Evolutionary conservation across 1,284 basidiomycete genomes (phyloP), one percentile per base, ranked within the genome.

Genomic region (Tausonia pullulans): DNA sequence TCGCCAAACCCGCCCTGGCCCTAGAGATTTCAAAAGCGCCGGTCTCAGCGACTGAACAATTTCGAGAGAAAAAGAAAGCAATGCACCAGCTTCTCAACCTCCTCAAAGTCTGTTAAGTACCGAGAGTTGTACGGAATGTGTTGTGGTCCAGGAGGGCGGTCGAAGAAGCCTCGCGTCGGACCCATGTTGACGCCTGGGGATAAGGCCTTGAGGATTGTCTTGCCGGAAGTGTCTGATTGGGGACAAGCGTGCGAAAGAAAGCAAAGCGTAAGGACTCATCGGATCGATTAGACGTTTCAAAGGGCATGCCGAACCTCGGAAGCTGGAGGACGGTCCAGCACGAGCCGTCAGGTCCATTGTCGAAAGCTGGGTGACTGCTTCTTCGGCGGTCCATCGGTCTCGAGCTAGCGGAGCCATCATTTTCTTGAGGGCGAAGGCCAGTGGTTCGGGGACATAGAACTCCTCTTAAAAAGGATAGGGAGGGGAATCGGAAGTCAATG

Each of bases 1-100:
- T 89, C 88, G 0, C 93, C 92, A 73, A 94, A 98, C 0, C 88
- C 92, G 0, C 93, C 93, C 73, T 87, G 88, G 1, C 94, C 93
- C 87, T 90, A 67, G 3, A 40, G n/a, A 58, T 27, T 27, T 27
- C 27, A 27, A 27, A 27, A 27, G 27, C 27, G 27, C 27, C 27
- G 27, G 27, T 27, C 27, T 27, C 27, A 27, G 27, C 27, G 27
- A 27, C 27, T 27, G 27, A 27, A 27, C 27, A 27, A 27, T 27
- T 27, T 27, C 27, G 27, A 65, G 43, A 57, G 39, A 63, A 2
- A 7, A 13, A 5, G 27, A 43, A 44, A 10, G 58, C 2, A 48
- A 70, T 72, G 67, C 52, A 73, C 74, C 16, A 78, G 61, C 48
- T 74, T 76, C 62, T 78, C 77, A 10, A 78, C 74, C 64, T 78